These are phyloP conservation scores for Picea glauca DNA, from an alignment of 75 land plant genomes.

Conservation along the genomic window DNA sequence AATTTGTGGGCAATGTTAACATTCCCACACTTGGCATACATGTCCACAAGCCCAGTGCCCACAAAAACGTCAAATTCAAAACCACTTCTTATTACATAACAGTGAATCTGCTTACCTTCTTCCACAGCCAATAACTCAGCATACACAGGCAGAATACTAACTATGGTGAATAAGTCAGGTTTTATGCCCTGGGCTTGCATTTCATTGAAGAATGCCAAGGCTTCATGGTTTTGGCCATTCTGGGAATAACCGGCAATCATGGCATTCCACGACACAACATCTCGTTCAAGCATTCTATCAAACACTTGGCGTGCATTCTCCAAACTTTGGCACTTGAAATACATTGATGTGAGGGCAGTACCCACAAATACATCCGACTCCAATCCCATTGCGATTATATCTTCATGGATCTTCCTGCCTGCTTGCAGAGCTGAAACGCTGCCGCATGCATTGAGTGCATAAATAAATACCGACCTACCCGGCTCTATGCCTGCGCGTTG, in stretches of 20 bases:
- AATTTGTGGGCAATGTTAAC: background rate
- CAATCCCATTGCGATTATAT: background rate
- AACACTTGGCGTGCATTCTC: constrained; percentile 12
- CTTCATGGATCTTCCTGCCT: constrained; percentile 12
- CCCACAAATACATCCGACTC: constrained; percentile 13
- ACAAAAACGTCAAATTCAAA: constrained; percentile 5
- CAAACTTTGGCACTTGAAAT: constrained; percentile 19
- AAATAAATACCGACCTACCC: background rate
- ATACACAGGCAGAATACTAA: constrained; percentile 6
- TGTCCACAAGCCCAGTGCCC: background rate
- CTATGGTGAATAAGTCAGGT: background rate
- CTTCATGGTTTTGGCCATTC: constrained; percentile 9
- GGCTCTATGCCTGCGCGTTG: no score
- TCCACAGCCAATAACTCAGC: background rate
- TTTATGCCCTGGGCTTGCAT: constrained; percentile 4
- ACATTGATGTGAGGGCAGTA: constrained; percentile 14
- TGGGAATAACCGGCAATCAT: constrained; percentile 21
- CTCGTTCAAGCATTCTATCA: constrained; percentile 11
- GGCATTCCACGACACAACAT: constrained; percentile 17
- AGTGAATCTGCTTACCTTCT: background rate
- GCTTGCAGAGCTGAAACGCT: background rate
- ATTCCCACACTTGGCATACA: constrained; percentile 5
- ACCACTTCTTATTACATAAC: background rate
- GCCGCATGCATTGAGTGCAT: constrained; percentile 11
- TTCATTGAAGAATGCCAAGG: constrained; percentile 9